Evolutionary conservation across 2,329 filamentous ascomycete species (phyloP).

Genomic region (Magnaporthales sp.): DNA sequence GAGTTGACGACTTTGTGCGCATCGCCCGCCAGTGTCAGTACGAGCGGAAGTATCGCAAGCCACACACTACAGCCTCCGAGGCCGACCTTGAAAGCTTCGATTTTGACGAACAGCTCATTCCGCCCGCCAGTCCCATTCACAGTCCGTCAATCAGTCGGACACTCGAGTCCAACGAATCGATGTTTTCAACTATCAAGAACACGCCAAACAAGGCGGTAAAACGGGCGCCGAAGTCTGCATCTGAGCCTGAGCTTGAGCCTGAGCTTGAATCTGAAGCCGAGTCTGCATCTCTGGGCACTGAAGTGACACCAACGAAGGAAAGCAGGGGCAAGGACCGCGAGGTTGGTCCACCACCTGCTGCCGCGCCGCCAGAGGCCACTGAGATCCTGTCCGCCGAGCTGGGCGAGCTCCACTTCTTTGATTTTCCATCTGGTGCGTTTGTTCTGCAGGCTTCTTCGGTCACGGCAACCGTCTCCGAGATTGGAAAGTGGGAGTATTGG

Average conservation of each 20-base stretch:
- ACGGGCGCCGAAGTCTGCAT: slow-evolving; percentile 1
- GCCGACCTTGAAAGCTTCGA: slow-evolving; percentile 75
- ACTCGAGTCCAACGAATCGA: slow-evolving; percentile 49
- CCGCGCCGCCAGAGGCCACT: slow-evolving; percentile 58
- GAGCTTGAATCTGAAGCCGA: neutral
- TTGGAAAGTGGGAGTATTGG: slow-evolving; percentile 93
- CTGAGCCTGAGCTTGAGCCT: neutral
- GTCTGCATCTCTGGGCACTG: neutral
- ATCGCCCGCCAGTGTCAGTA: slow-evolving; percentile 91
- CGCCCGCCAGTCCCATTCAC: slow-evolving; percentile 53
- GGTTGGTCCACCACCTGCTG: slow-evolving; percentile 29
- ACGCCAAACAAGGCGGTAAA: slow-evolving; percentile 31
- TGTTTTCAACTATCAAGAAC: slow-evolving; percentile 43
- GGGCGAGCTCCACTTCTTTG: slow-evolving; percentile 88
- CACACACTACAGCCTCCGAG: slow-evolving; percentile 70
- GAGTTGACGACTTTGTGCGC: slow-evolving; percentile 72
- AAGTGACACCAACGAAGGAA: neutral
- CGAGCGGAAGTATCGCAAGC: slow-evolving; percentile 86
- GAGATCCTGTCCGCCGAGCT: slow-evolving; percentile 68
- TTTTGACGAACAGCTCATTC: slow-evolving; percentile 60
- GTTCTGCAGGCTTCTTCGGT: slow-evolving; percentile 69
- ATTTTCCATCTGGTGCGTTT: slow-evolving; percentile 81
- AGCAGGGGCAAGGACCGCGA: slow-evolving; percentile 3
- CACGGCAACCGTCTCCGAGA: slow-evolving; percentile 71
- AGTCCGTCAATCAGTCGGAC: slow-evolving; percentile 47